Base-by-base conservation (phyloP, 306 rosid species). In the Oxytropis ochrocephala region DNA sequence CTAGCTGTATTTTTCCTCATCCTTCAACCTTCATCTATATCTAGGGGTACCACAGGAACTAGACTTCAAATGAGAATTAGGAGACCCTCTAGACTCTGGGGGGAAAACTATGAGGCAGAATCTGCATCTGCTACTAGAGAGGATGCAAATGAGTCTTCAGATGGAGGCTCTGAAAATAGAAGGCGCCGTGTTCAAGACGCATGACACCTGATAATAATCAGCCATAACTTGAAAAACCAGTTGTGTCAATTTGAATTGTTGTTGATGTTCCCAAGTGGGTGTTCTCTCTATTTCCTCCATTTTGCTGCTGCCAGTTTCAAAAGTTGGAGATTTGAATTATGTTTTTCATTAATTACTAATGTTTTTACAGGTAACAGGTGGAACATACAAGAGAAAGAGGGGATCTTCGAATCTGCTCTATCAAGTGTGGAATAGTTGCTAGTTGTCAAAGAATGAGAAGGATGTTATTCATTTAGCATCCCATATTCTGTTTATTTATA, bases 1-100 rank as follows among this genome's bases (percentile, higher is more conserved):
- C 85, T 94, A 35, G 95, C 97, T 52, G 96, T 93, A 21, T 85
- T 90, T 72, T 85, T 94, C 75, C 86, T 94, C 79, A 84, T 94
- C 77, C 85, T 88, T 79, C 89, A 88, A 64, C 98, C 97, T 67
- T 86, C 83, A 74, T 87, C 88, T 74, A 85, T 67, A 82, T 92
- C 96, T 30, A 68, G 86, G 55, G 89, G 86, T 60, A 56, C 77
- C 74, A 77, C 91, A 17, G 88, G 96, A 76, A 69, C 96, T 33
- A 79, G 97, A 70, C 88, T 87, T 46, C 96, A 90, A 66, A 68
- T 82, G 80, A 82, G 96, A 56, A 83, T 82, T 50, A 87, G 98
- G 89, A 88, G 97, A 73, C 61, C 96, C 7, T 74, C 81, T 24
- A 79, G 89, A 49, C 93, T 52, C 1, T 90, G 97, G 98, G 98